phyloP scores from a whole-genome alignment of 169 alveolate species.

The Eimeria zaria region DNA sequence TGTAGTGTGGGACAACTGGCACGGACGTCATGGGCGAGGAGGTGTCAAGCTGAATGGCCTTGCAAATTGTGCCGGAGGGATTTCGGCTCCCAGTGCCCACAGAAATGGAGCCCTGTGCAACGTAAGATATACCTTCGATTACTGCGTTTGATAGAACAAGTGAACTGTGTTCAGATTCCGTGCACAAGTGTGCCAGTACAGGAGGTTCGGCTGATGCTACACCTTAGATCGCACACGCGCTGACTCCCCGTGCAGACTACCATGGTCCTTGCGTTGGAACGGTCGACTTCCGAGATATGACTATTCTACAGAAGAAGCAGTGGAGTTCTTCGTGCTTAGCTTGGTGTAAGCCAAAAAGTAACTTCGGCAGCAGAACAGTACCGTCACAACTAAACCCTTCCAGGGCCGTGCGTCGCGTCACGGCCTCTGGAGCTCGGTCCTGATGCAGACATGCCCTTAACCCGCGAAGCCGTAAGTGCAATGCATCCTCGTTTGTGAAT shows the following conservation, averaged over 20 bases:
- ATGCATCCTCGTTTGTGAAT: background rate
- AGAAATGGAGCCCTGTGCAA: constrained; percentile 35
- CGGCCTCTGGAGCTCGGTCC: constrained; percentile 68
- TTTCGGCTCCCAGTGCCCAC: constrained; percentile 67
- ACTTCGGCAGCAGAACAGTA: background rate
- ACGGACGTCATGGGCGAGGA: constrained; percentile 52
- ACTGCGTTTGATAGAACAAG: background rate
- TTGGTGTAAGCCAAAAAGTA: constrained; percentile 40
- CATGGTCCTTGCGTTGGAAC: constrained; percentile 67
- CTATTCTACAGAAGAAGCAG: constrained; percentile 56
- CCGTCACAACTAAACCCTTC: constrained; percentile 19
- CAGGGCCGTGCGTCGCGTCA: constrained; percentile 67
- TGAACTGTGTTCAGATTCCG: constrained; percentile 7
- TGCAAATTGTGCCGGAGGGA: constrained; percentile 55
- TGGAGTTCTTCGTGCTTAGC: constrained; percentile 65
- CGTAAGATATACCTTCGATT: background rate
- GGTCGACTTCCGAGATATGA: constrained; percentile 68
- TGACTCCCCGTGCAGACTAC: constrained; percentile 14
- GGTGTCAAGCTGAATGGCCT: constrained; percentile 73
- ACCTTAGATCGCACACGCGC: background rate
- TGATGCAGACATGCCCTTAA: constrained; percentile 71
- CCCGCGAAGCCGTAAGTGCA: constrained; percentile 77
- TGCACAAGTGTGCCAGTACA: constrained; percentile 41
- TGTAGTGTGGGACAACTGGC: constrained; percentile 37
- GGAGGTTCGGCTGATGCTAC: constrained; percentile 6